Base-by-base conservation (phyloP, 305 asterid genomes). In the Fraxinus floribunda region DNA sequence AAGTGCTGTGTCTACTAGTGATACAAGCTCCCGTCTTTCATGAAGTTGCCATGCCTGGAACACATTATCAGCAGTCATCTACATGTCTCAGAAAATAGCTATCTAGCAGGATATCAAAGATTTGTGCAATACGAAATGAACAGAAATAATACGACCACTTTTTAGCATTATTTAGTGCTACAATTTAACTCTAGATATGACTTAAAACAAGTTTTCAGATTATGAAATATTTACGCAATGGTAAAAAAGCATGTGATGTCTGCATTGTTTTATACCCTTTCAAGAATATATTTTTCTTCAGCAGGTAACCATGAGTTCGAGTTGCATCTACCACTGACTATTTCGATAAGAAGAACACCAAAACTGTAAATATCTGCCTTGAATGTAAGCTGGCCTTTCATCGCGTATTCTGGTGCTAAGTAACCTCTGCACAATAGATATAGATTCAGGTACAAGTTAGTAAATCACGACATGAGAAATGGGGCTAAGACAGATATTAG, bases 371-470 rank as follows among this genome's bases (percentile, higher is more conserved):
- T 86, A 85, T 96, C 99, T 4, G 98, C 93, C 81, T 90, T 92
- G 34, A 95, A 88, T 32, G 98, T 96, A 82, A 94, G 86, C 86
- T 94, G 98, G 26, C 99, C 97, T 86, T 98, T 89, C 79, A 96
- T 81, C 20, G 98, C 99, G 80, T 96, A 96, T 85, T 96, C 99
- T 11, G 99, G 99, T 68, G 99, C 99, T 91, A 96, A 91, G 87
- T 96, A 96, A 55, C 99, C 99, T 85, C 99, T 96, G 95, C 85
- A 89, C 26, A 76, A 74, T 57, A 57, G 15, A 35, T 0, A 64
- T 36, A 72, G 2, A 49, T 76, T 81, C 78, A 36, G 26, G 66
- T 55, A 55, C 6, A 46, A 74, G 81, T 86, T 75, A 10, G 36
- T 70, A 34, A 32, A 16, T 36, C 9, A n/a, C n/a, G 11, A n/a